Percentiles rank a stretch among this genome's conserved stretches.
Evolutionary conservation across 495 filamentous ascomycete species (phyloP).

Genomic region (Aspergillus incahuasiensis): DNA sequence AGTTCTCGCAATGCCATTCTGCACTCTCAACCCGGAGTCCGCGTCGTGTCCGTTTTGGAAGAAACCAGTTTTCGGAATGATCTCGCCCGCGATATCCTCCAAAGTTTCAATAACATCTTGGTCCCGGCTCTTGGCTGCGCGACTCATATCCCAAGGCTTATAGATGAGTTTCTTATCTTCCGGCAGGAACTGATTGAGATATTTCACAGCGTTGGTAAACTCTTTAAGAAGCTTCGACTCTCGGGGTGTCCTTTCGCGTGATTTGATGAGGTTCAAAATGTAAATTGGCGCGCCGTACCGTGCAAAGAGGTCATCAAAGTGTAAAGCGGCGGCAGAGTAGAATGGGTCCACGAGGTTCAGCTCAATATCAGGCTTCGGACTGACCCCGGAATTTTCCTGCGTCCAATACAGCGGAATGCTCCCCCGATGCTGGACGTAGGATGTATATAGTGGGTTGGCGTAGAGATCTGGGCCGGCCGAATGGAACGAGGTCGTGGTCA

Average conservation of each 20-base stretch:
- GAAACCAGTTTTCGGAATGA: slow-evolving; percentile 80
- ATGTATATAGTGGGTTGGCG: slow-evolving; percentile 86
- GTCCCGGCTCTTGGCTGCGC: slow-evolving; percentile 90
- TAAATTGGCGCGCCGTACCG: slow-evolving; percentile 90
- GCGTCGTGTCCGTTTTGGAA: slow-evolving; percentile 82
- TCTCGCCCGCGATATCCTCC: slow-evolving; percentile 81
- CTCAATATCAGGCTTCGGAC: slow-evolving; percentile 92
- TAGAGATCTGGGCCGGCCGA: slow-evolving; percentile 80
- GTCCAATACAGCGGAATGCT: slow-evolving; percentile 98
- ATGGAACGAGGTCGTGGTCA: slow-evolving; percentile 91
- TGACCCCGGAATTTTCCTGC: slow-evolving; percentile 92
- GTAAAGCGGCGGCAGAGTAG: slow-evolving; percentile 89
- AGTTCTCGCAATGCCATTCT: slow-evolving; percentile 90
- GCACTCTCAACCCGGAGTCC: slow-evolving; percentile 60
- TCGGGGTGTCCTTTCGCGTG: slow-evolving; percentile 81
- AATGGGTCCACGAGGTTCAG: slow-evolving; percentile 93
- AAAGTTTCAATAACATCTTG: slow-evolving; percentile 92
- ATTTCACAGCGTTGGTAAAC: slow-evolving; percentile 81
- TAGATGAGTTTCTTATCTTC: slow-evolving; percentile 79
- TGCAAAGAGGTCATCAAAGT: slow-evolving; percentile 95
- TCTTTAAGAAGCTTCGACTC: slow-evolving; percentile 88
- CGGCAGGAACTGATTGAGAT: slow-evolving; percentile 93
- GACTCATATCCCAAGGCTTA: slow-evolving; percentile 96
- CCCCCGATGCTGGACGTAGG: slow-evolving; percentile 93
- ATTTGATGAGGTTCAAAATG: slow-evolving; percentile 90